Base-by-base conservation (phyloP, 1,139 yeast species). In the Pichia sp. region DNA sequence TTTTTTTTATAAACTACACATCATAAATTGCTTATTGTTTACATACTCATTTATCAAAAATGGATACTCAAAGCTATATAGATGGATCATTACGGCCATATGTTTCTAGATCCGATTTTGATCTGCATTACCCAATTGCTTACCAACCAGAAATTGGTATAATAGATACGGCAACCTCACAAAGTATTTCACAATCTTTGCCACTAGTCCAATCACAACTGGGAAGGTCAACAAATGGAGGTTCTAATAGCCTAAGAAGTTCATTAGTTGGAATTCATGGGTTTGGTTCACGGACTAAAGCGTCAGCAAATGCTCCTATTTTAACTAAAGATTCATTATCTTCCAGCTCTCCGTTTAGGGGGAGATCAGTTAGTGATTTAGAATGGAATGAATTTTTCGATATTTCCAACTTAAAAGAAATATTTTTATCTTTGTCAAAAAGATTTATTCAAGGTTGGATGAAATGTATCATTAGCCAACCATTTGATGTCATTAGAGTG, bases 401-500 rank as follows among this genome's bases (percentile, higher is more conserved):
- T 59, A 63, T 73, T 52, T 73, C 72, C 58, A 83, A 83, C 59
- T 67, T 85, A 57, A 72, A 73, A 50, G 86, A 81, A 57, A 67
- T 84, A 48, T 58, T 80, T 18, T 72, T 73, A 57, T 79, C 80
- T 60, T 68, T 87, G 66, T 61, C 76, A 50, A 74, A 77, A 67
- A 81, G 87, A 44, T 83, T 88, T 60, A 64, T 83, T 48, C 80
- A 81, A 59, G 84, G 83, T 58, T 90, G 90, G 69, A 70, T 80
- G 54, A 83, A 80, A 57, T 80, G 84, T 48, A 67, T 88, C 42
- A 66, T 86, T 28, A 80, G 89, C 27, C 98, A 93, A 67, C 99
- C 99, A 1, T 84, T 91, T 67, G 97, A 93, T 62, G 86, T 88
- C 36, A 82, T 88, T 6, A 75, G 95, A 52, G 73, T 89, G 57